phyloP scores from a whole-genome alignment of 495 filamentous ascomycete species.

The Trichocladium antarcticum region DNA sequence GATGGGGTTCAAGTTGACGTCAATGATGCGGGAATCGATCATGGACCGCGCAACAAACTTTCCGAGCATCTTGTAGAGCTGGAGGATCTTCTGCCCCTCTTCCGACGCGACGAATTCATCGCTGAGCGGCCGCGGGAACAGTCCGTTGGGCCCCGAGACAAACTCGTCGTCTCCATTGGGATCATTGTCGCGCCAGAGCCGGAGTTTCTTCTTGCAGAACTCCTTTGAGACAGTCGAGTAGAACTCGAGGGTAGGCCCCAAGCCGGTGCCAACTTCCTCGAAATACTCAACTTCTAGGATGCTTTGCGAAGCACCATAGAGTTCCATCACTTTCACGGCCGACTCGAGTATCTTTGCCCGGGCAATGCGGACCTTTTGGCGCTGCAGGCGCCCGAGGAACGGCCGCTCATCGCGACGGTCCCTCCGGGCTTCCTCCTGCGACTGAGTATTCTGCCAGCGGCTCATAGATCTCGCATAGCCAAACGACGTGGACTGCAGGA shows the following conservation, averaged over 20 bases:
- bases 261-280: constrained; percentile 92
- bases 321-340: constrained; percentile 98
- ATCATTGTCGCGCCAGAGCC: constrained; percentile 91
- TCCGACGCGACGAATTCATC: constrained; percentile 61
- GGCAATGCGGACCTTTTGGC: constrained; percentile 96
- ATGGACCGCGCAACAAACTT: constrained; percentile 97
- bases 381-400: constrained; percentile 85
- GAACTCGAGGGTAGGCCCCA: constrained; percentile 95
- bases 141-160: constrained; percentile 71
- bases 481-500: constrained; percentile 95
- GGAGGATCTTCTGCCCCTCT: constrained; percentile 68
- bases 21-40: constrained; percentile 96
- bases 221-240: constrained; percentile 97
- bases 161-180: constrained; percentile 64
- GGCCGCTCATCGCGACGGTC: constrained; percentile 82
- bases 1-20: constrained; percentile 93
- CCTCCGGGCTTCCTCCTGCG: constrained; percentile 61
- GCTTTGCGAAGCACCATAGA: constrained; percentile 91
- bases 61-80: constrained; percentile 86
- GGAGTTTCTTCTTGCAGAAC: constrained; percentile 92
- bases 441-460: constrained; percentile 89
- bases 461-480: constrained; percentile 97
- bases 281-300: constrained; percentile 98
- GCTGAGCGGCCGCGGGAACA: constrained; percentile 91
- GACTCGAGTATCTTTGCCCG: constrained; percentile 88